Conservation (phyloP, 495 filamentous ascomycete genomes). For the Aspergillus sclerotioniger region DNA sequence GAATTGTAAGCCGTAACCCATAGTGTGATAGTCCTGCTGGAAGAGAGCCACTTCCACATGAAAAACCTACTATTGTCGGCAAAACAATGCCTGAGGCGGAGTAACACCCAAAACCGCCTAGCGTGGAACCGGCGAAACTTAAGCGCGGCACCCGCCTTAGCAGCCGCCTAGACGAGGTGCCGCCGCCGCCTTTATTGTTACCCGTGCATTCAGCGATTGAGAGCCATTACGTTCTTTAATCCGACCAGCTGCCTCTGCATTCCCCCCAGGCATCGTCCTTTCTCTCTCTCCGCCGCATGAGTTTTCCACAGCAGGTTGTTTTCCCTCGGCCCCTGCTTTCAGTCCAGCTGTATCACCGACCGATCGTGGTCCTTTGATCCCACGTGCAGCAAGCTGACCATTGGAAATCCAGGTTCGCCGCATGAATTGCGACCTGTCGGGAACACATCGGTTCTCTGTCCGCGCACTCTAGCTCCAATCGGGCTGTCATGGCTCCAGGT, state of each 20-base stretch:
- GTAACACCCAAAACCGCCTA: slow-evolving; percentile 7
- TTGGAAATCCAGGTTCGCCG: slow-evolving; percentile 25
- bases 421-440: slow-evolving; percentile 42
- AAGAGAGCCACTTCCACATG: too few relatives aligned
- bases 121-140: too few relatives aligned
- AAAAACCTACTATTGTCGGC: too few relatives aligned
- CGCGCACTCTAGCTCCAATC: slow-evolving; percentile 26
- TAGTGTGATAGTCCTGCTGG: not conserved
- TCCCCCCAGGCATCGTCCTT: slow-evolving; percentile 9
- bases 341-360: not conserved
- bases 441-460: slow-evolving; percentile 29
- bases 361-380: not conserved
- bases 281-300: slow-evolving; percentile 13
- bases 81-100: not conserved
- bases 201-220: not conserved
- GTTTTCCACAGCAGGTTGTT: slow-evolving; percentile 20
- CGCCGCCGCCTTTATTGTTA: slow-evolving; percentile 5
- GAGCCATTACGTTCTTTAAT: slow-evolving; percentile 10
- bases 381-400: slow-evolving; percentile 16
- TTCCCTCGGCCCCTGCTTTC: not conserved
- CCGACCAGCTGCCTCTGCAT: slow-evolving; percentile 8
- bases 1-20: not conserved
- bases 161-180: too few relatives aligned
- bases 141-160: slow-evolving; percentile 10
- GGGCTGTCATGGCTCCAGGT: slow-evolving; percentile 49